These are phyloP conservation scores for Phyllosticta citriasiana DNA, from an alignment of 2,329 filamentous ascomycete species.

Conservation along the genomic window DNA sequence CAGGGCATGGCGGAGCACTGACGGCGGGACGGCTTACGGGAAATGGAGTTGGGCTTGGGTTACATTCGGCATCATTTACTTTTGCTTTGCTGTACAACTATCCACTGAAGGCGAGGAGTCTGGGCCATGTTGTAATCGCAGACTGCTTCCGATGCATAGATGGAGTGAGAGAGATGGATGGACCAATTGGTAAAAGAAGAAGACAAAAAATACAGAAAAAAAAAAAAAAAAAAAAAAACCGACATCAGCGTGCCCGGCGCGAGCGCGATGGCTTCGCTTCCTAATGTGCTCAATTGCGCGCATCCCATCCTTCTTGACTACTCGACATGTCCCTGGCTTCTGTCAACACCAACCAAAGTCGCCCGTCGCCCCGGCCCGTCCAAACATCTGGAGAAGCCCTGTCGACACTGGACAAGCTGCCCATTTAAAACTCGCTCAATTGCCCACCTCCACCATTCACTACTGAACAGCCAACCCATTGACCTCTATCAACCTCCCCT, in stretches of 20 bases:
- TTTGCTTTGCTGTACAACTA: neutral
- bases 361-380: neutral
- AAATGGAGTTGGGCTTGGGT: neutral
- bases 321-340: neutral
- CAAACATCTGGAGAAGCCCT: neutral
- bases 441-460: neutral
- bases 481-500: neutral
- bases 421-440: neutral
- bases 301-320: neutral
- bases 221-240: neutral
- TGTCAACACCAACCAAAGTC: neutral
- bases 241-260: neutral
- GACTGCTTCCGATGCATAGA: neutral
- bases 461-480: neutral
- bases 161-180: neutral
- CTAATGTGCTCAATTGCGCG: conserved; percentile 11
- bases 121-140: neutral
- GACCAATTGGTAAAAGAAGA: neutral
- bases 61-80: neutral
- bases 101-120: conserved; percentile 18
- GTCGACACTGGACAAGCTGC: neutral
- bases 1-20: conserved; percentile 13
- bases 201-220: neutral
- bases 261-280: neutral
- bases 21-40: neutral